Evolutionary conservation across 495 filamentous ascomycete species (phyloP).

Genomic region (Penicillium odoratum): DNA sequence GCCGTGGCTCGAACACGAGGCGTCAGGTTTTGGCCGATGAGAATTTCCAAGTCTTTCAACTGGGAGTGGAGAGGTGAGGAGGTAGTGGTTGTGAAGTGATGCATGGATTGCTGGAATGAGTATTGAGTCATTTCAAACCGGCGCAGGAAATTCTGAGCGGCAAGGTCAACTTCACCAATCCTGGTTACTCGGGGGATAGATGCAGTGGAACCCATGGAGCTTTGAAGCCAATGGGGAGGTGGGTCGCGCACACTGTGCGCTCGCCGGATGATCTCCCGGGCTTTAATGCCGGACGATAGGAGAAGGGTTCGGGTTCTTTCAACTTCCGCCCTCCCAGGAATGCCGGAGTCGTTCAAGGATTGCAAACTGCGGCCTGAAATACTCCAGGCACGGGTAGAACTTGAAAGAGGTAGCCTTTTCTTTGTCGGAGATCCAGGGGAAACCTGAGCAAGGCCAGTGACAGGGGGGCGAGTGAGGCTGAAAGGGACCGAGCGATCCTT

Average conservation of each 20-base stretch:
- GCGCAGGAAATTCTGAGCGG: constrained; percentile 59
- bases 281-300: constrained; percentile 82
- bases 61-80: constrained; percentile 45
- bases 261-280: constrained; percentile 69
- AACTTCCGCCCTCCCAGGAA: constrained; percentile 61
- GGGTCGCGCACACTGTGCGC: constrained; percentile 51
- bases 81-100: constrained; percentile 49
- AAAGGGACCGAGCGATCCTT: constrained; percentile 35
- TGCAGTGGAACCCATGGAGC: constrained; percentile 24
- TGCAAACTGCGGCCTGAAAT: constrained; percentile 61
- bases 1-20: constrained; percentile 62
- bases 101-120: constrained; percentile 54
- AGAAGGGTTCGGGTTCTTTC: constrained; percentile 72
- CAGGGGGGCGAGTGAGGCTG: constrained; percentile 39
- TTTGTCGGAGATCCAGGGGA: constrained; percentile 28
- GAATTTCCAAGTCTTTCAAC: constrained; percentile 50
- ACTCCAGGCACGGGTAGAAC: constrained; percentile 56
- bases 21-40: constrained; percentile 58
- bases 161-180: constrained; percentile 66
- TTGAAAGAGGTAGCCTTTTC: constrained; percentile 26
- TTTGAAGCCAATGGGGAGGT: constrained; percentile 41
- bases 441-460: constrained; percentile 48
- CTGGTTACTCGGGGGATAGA: constrained; percentile 53
- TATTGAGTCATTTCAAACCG: constrained; percentile 56
- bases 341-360: constrained; percentile 32